Base-by-base conservation (phyloP, 352 stramenopile species). In the Phytopythium vexans region DNA sequence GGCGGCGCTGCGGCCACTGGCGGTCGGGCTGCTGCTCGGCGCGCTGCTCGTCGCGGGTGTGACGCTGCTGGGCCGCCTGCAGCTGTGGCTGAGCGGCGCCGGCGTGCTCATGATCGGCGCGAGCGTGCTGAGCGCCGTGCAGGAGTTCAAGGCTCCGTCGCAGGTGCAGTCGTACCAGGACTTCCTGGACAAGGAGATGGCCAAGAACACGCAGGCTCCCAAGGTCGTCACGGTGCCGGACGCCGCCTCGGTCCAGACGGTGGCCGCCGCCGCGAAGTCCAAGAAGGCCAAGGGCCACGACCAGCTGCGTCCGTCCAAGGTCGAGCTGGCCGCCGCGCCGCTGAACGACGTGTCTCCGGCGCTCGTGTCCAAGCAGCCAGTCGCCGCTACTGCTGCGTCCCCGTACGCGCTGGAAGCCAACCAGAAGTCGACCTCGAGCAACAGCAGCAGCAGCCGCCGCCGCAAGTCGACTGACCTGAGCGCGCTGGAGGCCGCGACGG, bases 31-130 rank as follows among this genome's bases (percentile, higher is more conserved):
- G 32, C 54, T 82, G 14, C 16, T 88, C 42, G 45, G 82, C 16
- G 54, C 71, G 15, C 58, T 86, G 38, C 45, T 86, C 21, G 66
- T 58, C 43, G 42, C 88, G n/a, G 79, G 64, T 9, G 35, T 82
- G 44, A 69, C 64, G 55, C 74, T 70, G 45, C 54, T 86, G 35
- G 73, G 70, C 60, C 58, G 55, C 12, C 77, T 84, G 51, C 74
- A 86, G 61, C 66, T 88, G 35, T 89, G 74, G 76, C 85, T 89
- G 79, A 88, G 70, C 3, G 60, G 60, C 33, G 76, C 70, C 6
- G 79, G 79, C 11, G 65, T 89, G 14, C 46, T 78, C 36, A 85
- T 89, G 74, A 58, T 89, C 12, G 64, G 68, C 10, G 62, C 86
- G 51, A 89, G 76, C 58, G 66, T 89, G 14, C 65, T 66, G 11